phyloP scores from a whole-genome alignment of 1,284 basidiomycete genomes.

The Heterobasidion occidentale region DNA sequence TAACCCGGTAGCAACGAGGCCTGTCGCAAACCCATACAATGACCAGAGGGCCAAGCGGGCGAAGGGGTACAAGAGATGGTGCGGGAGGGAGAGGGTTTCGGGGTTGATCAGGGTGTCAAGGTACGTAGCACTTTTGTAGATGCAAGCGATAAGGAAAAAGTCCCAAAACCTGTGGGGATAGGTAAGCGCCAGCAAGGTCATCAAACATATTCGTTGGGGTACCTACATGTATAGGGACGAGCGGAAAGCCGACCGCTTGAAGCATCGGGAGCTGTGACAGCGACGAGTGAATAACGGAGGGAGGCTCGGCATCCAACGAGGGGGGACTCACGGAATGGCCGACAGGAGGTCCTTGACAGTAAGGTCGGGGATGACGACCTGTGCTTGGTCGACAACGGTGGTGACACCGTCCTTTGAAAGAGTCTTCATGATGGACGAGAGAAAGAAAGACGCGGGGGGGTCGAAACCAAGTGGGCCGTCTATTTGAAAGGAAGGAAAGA shows the following conservation, averaged over 20 bases:
- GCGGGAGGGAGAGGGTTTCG: slow-evolving; percentile 47
- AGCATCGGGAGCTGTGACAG: slow-evolving; percentile 73
- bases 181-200: slow-evolving; percentile 9
- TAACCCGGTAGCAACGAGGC: slow-evolving; percentile 87
- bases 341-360: slow-evolving; percentile 82
- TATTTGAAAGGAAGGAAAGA: background rate
- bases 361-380: slow-evolving; percentile 72
- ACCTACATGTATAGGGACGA: slow-evolving; percentile 81
- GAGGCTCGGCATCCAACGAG: background rate
- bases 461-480: background rate
- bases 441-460: slow-evolving; percentile 3
- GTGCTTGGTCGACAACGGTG: slow-evolving; percentile 45
- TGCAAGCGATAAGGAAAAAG: slow-evolving; percentile 54
- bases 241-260: slow-evolving; percentile 81
- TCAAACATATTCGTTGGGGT: slow-evolving; percentile 5
- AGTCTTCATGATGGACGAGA: slow-evolving; percentile 9
- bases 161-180: slow-evolving; percentile 59
- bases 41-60: slow-evolving; percentile 74
- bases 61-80: slow-evolving; percentile 55
- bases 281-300: background rate
- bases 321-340: slow-evolving; percentile 71
- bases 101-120: slow-evolving; percentile 62
- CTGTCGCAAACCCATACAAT: slow-evolving; percentile 76
- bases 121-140: slow-evolving; percentile 67
- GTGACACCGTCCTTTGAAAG: slow-evolving; percentile 19